These are phyloP conservation scores for Mucuna pruriens DNA, from an alignment of 306 rosid genomes.

Conservation along the genomic window DNA sequence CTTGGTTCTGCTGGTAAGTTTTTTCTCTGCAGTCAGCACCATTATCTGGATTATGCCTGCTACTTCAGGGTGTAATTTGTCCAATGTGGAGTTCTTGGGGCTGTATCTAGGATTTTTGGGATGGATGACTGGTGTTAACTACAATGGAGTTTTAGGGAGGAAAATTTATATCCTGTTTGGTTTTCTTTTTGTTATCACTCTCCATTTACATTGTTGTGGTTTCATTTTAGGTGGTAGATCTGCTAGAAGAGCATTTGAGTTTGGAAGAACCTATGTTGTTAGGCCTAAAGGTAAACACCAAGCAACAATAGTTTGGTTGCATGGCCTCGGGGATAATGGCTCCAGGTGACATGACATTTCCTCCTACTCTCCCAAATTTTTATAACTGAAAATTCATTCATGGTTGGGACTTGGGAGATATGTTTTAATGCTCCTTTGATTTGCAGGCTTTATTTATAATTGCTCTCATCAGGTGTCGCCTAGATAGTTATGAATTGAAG, in stretches of 20 bases:
- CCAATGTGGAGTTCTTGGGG: not conserved
- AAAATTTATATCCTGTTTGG: not conserved
- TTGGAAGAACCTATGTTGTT: constrained; percentile 94
- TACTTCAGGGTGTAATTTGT: constrained; percentile 27
- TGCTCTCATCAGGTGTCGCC: not conserved
- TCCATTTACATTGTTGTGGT: constrained; percentile 16
- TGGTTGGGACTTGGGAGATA: constrained; percentile 7
- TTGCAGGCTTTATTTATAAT: not conserved
- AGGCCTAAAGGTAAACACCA: constrained; percentile 98
- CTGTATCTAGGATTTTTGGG: constrained; percentile 4
- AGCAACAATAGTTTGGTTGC: constrained; percentile 98
- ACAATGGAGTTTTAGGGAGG: constrained; percentile 10
- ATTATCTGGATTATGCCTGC: not conserved
- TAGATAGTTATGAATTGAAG: constrained; percentile 18
- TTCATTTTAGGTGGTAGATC: constrained; percentile 66
- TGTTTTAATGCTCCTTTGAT: not conserved
- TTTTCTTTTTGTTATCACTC: constrained; percentile 6
- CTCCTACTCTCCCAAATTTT: constrained; percentile 25
- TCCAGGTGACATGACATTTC: constrained; percentile 69
- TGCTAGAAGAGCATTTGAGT: constrained; percentile 71
- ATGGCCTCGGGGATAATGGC: constrained; percentile 99
- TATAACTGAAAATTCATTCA: constrained; percentile 12
- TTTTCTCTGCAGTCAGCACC: constrained; percentile 27
- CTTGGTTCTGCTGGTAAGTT: constrained; percentile 82
- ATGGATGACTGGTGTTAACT: not conserved